Conservation (phyloP, 805 yeast species). For the Starmerella geochares region DNA sequence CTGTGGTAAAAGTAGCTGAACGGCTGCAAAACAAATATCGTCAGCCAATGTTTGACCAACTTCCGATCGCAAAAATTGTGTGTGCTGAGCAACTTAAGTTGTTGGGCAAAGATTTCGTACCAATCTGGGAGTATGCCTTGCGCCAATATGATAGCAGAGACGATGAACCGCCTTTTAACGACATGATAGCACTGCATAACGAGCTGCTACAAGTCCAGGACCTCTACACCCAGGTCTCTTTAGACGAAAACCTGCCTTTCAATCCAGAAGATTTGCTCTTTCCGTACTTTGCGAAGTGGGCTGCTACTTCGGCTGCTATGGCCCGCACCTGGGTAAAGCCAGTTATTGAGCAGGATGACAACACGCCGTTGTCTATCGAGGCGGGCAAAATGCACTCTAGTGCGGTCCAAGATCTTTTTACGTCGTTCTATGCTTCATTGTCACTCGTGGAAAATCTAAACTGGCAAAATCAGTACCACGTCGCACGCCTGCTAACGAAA, state of each 20-base stretch:
- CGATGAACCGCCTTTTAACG: constrained; percentile 38
- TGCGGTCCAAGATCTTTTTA: constrained; percentile 59
- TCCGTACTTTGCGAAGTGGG: constrained; percentile 37
- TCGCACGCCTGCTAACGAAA: constrained; percentile 50
- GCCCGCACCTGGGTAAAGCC: constrained; percentile 42
- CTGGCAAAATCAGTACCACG: constrained; percentile 59
- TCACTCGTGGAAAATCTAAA: constrained; percentile 46
- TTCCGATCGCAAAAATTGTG: constrained; percentile 39
- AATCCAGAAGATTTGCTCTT: constrained; percentile 49
- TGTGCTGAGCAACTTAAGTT: constrained; percentile 29
- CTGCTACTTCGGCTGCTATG: constrained; percentile 38
- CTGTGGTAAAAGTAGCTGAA: constrained; percentile 42
- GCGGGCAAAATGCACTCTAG: constrained; percentile 38
- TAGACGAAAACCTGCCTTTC: constrained; percentile 40
- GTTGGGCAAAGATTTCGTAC: constrained; percentile 30
- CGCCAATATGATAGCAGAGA: constrained; percentile 20
- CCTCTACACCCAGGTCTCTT: constrained; percentile 41
- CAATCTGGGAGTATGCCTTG: constrained; percentile 30
- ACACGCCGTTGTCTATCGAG: constrained; percentile 42
- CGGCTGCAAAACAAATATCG: constrained; percentile 50
- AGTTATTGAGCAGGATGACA: constrained; percentile 50
- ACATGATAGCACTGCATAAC: constrained; percentile 48
- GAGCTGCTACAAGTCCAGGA: constrained; percentile 44
- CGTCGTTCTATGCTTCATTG: constrained; percentile 49
- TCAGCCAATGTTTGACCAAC: constrained; percentile 48